phyloP scores from a whole-genome alignment of 495 filamentous ascomycete species.

The Tetracladium setigerum region DNA sequence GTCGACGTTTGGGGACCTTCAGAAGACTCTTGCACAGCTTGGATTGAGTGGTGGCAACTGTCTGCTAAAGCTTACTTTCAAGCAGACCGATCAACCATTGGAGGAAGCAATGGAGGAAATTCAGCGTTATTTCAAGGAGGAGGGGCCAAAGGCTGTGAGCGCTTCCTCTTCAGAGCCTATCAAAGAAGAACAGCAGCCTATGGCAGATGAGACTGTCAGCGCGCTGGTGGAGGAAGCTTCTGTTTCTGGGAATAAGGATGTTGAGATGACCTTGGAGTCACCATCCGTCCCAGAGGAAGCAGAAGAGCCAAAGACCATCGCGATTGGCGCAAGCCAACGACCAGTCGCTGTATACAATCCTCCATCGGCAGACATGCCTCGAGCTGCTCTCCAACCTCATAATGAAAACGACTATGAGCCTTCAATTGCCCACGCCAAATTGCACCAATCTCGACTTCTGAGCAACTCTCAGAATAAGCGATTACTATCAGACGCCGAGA shows the following conservation, averaged over 20 bases:
- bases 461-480: slow-evolving; percentile 57
- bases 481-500: slow-evolving; percentile 59
- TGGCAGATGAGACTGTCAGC: neutral
- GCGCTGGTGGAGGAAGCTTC: neutral
- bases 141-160: neutral
- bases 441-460: slow-evolving; percentile 67
- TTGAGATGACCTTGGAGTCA: slow-evolving; percentile 1
- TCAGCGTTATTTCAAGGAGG: slow-evolving; percentile 24
- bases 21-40: slow-evolving; percentile 80
- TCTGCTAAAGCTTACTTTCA: slow-evolving; percentile 70
- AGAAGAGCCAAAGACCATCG: neutral
- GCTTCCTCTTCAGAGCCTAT: neutral
- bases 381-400: slow-evolving; percentile 55
- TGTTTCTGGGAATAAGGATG: neutral
- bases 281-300: slow-evolving; percentile 1
- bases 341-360: slow-evolving; percentile 69
- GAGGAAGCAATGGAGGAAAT: slow-evolving; percentile 84
- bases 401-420: slow-evolving; percentile 74
- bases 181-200: neutral
- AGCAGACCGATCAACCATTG: slow-evolving; percentile 64
- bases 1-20: slow-evolving; percentile 67
- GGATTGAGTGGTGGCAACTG: slow-evolving; percentile 78
- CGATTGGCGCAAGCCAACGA: slow-evolving; percentile 30
- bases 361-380: slow-evolving; percentile 62
- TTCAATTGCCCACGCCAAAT: slow-evolving; percentile 75